Base-by-base conservation (phyloP, 805 yeast species). In the Pichia pseudocactophila region DNA sequence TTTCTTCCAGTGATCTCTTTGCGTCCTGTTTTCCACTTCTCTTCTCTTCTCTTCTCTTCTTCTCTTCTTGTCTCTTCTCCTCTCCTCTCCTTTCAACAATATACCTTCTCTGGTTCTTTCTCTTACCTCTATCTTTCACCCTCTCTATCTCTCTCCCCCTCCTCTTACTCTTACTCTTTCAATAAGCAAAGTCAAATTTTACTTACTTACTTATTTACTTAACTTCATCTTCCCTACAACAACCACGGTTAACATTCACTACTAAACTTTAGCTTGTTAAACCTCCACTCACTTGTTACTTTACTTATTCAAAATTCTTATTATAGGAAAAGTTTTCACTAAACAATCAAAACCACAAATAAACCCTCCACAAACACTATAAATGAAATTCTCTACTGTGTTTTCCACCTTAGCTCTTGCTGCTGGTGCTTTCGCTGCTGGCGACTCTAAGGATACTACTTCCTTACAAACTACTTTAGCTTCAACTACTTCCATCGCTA, bases 341-440 rank as follows among this genome's bases (percentile, higher is more conserved):
- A 32, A 16, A 16, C 13, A 32, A 32, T 8, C n/a, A 10, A n/a
- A 7, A n/a, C 8, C 31, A 40, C 16, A 34, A 28, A 41, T 34
- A 41, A 16, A n/a, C 7, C 34, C 9, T 12, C 28, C 17, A 34
- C 13, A 19, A 6, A 22, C 8, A 34, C 8, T 26, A 10, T 39
- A 46, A 45, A 77, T 78, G 82, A 80, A 74, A 65, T 64, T 74
- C 63, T 74, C 68, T 62, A 19, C 37, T n/a, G 62, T 73, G 47
- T 54, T 70, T 52, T 55, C 73, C 46, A 64, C 70, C 47, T 57
- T 68, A 50, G 71, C 78, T 53, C 50, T 74, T 31, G 69, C 73
- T 51, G 34, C 42, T 2, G 10, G 15, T 13, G 42, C 44, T 26
- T 15, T 37, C 13, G 51, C 71, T 46, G 76, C 64, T 46, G 50